Evolutionary conservation across 129 eudicot genomes (phyloP).

Genomic region (Logfia minima): DNA sequence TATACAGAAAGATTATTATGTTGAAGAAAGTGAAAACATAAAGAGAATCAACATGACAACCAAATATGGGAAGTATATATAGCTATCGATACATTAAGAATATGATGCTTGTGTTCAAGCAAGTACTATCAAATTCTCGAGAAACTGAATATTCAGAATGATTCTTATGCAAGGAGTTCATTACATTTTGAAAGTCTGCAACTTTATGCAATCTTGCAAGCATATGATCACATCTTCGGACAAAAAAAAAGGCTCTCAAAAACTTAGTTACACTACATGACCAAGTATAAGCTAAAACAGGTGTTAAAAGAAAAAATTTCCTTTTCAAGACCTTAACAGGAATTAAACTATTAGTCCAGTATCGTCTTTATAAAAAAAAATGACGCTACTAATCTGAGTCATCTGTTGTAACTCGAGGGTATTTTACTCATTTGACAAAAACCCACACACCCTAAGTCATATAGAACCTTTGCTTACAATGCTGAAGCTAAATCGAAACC

Average conservation of each 20-base stretch:
- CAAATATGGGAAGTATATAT: background rate
- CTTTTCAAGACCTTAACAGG: background rate
- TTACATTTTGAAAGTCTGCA: constrained; percentile 3
- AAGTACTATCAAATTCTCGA: constrained; percentile 3
- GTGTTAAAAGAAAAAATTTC: background rate
- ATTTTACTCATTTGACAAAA: constrained; percentile 8
- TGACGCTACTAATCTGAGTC: background rate
- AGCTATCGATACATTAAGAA: background rate
- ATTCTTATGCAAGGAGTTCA: background rate
- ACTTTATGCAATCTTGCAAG: background rate
- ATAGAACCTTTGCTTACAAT: background rate
- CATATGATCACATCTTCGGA: background rate
- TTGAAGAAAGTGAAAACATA: background rate
- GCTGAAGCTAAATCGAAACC: background rate
- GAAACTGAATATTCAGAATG: background rate
- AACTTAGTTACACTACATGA: background rate
- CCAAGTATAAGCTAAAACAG: background rate
- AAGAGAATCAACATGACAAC: background rate
- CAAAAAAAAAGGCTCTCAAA: background rate
- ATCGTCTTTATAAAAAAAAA: background rate
- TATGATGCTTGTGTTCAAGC: background rate
- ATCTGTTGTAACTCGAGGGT: background rate
- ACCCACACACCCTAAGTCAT: background rate
- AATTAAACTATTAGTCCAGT: background rate
- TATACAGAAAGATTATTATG: too few relatives aligned